Evolutionary conservation across 2,329 filamentous ascomycete species (phyloP), one percentile per base, ranked within the genome.

Genomic region (Arthrobotrys pseudoclavata): DNA sequence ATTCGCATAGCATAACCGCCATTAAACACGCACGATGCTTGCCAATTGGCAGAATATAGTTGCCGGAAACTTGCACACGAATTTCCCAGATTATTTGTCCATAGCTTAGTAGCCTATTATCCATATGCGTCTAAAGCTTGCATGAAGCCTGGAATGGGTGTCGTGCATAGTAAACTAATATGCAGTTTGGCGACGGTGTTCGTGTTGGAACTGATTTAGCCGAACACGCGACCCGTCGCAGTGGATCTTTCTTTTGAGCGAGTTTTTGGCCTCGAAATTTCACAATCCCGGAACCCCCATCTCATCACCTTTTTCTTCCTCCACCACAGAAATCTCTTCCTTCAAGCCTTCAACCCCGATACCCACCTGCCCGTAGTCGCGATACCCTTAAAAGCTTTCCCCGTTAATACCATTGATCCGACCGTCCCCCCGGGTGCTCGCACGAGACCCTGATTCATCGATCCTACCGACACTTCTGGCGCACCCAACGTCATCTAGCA

Each of bases 261-360:
- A 76, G 72, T 76, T 76, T 69, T 48, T 29, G 45, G 50, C 66
- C 57, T 67, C 31, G 66, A 52, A 66, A 66, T 66, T 66, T 74
- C 52, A 62, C 52, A 62, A 66, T 64, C 63, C 63, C 55, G 63
- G 63, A 64, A 63, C 62, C 63, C 64, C 31, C 60, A 52, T 47
- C 66, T 60, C 69, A 67, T 74, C 61, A 45, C 26, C 52, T 18
- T 40, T 61, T 7, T 67, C 42, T 18, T 62, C 34, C 53, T 53
- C 47, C 52, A 53, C 40, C 34, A 40, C 31, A 24, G 10, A 34
- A 52, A 12, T 3, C 22, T 31, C n/a, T 15, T 34, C 55, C 45
- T 20, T 37, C 47, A 15, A 26, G 57, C 12, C n/a, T n/a, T n/a
- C 26, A 48, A 26, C 60, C 47, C 34, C 20, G 29, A 42, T 42